Evolutionary conservation across 2,329 filamentous ascomycete genomes (phyloP), one percentile per base, ranked within the genome.

Genomic region (Aspergillus glaucus): DNA sequence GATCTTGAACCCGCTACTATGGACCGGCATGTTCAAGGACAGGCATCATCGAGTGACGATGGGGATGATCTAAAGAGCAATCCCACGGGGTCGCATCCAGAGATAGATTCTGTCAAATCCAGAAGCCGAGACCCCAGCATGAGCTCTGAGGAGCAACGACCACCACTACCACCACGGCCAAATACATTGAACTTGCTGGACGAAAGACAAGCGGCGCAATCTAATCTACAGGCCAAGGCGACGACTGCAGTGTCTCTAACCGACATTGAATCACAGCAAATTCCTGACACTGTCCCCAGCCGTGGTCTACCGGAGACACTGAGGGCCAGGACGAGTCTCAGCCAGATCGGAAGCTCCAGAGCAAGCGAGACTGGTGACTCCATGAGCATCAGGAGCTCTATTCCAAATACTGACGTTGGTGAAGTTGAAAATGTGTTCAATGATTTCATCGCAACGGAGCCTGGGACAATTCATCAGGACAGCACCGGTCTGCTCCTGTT

Each of bases 191-290:
- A 53, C 48, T 44, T 68, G 32, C 55, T 71, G 41, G 63, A 67
- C 51, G 62, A 65, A 52, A 58, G 67, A 22, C 64, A 62, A 26
- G 50, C 60, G n/a, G 53, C 61, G 26, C 64, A 65, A 46, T 57
- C 67, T 24, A 62, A 58, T 28, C 58, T 77, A 21, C 70, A 74
- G 49, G 83, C 86, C 1, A 83, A 82, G 50, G 82, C 92, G 43
- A 96, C 91, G 3, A 96, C 90, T 1, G 90, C 90, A 8, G 63
- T 97, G 12, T 92, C 89, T 0, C 79, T 88, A 14, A 79, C 90
- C 53, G 90, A 92, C 56, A 85, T 91, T 48, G 86, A 88, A 58
- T 88, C 86, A 0, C 77, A 91, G 44, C 83, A 84, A 1, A 85
- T 87, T 54, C 82, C 82, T 9, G 87, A 88, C 64, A 82, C 81